Base-by-base conservation (phyloP, 352 stramenopile genomes). In the Stramenopiles sp. region DNA sequence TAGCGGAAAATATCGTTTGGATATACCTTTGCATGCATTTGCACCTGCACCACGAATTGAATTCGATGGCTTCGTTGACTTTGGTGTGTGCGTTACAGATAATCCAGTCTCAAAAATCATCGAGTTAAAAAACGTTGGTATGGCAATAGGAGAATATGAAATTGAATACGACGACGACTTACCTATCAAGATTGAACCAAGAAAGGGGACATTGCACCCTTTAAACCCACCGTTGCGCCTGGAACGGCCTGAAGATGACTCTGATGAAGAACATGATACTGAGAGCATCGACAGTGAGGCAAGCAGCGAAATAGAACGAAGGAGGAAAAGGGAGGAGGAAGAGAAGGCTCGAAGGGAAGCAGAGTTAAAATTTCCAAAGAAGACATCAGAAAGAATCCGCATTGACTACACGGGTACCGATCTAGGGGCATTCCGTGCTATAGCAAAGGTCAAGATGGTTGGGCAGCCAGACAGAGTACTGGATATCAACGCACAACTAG, bases 401-500 rank as follows among this genome's bases (percentile, higher is more conserved):
- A 81, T 91, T 39, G 88, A 91, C 0, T 84, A 85, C 0, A 44
- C 84, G 0, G 88, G 86, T 0, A 80, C 84, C 0, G 85, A 88
- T 7, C 39, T 86, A 0, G 88, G 88, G 0, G 67, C 32, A 0
- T 89, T 91, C 44, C 86, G 88, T 55, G 81, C 78, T 0, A 80
- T 91, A 30, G 76, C 90, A 67, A 86, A 87, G 0, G 81, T 90
- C 81, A 83, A 86, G 0, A 85, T 91, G 30, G 0, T 55, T 81
- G 1, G 75, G 27, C 25, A 44, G 29, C 44, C 4, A 83, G 4
- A 14, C 31, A 32, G 89, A 80, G 83, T 94, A 7, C 80, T 97
- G 1, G 92, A 96, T 67, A 84, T 96, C 0, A 87, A 83, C 7
- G 91, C 89, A 0, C 88, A 67, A 22, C 84, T 95, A 22, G 88